These are phyloP conservation scores for Taiozyma sp. DNA, from an alignment of 1,139 yeast genomes.

Conservation along the genomic window DNA sequence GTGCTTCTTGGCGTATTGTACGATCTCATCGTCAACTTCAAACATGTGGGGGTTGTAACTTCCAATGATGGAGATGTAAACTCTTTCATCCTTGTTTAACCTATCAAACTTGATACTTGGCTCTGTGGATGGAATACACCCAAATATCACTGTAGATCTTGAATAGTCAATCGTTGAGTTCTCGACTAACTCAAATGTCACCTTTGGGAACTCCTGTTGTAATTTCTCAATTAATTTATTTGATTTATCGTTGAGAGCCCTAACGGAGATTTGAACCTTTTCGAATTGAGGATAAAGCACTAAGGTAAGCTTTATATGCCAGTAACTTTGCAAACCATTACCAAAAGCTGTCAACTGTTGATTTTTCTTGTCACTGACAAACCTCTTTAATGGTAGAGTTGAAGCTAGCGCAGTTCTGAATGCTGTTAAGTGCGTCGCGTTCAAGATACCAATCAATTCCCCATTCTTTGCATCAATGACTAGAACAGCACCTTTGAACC, in stretches of 20 bases:
- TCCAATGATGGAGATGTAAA: conserved; percentile 58
- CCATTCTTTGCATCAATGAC: conserved; percentile 50
- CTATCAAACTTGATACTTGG: conserved; percentile 39
- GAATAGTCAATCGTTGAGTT: conserved; percentile 10
- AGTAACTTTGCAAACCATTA: conserved; percentile 62
- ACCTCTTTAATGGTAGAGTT: conserved; percentile 41
- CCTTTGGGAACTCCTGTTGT: conserved; percentile 24
- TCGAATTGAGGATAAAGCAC: conserved; percentile 35
- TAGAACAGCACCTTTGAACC: conserved; percentile 47
- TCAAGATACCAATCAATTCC: conserved; percentile 45
- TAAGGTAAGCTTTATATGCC: conserved; percentile 53
- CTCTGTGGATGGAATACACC: conserved; percentile 54
- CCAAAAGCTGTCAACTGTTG: conserved; percentile 43
- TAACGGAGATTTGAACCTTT: conserved; percentile 36
- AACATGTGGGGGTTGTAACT: conserved; percentile 67
- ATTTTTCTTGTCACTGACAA: conserved; percentile 19
- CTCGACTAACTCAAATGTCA: conserved; percentile 22
- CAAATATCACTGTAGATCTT: conserved; percentile 42
- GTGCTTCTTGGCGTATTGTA: conserved; percentile 25
- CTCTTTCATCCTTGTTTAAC: conserved; percentile 32
- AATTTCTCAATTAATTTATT: conserved; percentile 28
- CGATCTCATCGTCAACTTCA: conserved; percentile 49
- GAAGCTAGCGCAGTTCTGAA: conserved; percentile 65
- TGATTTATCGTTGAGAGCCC: conserved; percentile 43
- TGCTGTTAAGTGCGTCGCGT: conserved; percentile 59